Conservation (phyloP, 1,139 yeast species). For the Diutina neorugosa region DNA sequence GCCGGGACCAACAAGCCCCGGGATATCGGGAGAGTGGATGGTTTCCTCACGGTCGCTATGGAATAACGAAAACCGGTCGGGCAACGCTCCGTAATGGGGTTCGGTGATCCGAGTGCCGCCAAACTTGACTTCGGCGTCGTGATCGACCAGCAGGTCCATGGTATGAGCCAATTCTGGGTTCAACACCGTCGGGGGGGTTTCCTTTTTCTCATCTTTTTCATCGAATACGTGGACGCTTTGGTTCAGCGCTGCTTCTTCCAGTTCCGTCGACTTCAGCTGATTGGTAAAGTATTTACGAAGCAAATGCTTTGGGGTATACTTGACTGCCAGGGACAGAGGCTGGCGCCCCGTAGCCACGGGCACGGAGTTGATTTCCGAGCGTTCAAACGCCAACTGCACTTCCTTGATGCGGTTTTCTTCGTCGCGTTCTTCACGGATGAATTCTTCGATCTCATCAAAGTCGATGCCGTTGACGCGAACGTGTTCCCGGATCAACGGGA, state of each 20-base stretch:
- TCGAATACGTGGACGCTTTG: not conserved
- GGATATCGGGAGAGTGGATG: slow-evolving; percentile 77
- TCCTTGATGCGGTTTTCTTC: not conserved
- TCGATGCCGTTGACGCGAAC: slow-evolving; percentile 39
- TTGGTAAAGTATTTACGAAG: slow-evolving; percentile 8
- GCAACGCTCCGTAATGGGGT: not conserved
- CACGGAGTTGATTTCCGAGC: not conserved
- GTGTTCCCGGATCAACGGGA: slow-evolving; percentile 77
- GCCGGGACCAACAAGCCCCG: slow-evolving; percentile 56
- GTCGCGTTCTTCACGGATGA: slow-evolving; percentile 39
- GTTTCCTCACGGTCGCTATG: slow-evolving; percentile 77
- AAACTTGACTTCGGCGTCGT: slow-evolving; percentile 2
- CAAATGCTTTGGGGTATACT: slow-evolving; percentile 43
- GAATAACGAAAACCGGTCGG: slow-evolving; percentile 61
- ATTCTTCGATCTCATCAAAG: slow-evolving; percentile 69
- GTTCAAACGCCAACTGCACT: not conserved
- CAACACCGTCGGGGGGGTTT: not conserved
- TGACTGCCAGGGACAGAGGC: slow-evolving; percentile 26
- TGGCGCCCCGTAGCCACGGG: not conserved
- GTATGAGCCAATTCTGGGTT: not conserved
- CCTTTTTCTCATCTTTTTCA: not conserved
- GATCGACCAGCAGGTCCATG: not conserved
- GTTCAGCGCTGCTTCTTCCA: not conserved
- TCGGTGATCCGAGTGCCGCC: slow-evolving; percentile 3
- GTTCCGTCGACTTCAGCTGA: not conserved